Evolutionary conservation across 2,329 filamentous ascomycete species (phyloP), one percentile per base, ranked within the genome.

Genomic region (Colletotrichum spaethianum): DNA sequence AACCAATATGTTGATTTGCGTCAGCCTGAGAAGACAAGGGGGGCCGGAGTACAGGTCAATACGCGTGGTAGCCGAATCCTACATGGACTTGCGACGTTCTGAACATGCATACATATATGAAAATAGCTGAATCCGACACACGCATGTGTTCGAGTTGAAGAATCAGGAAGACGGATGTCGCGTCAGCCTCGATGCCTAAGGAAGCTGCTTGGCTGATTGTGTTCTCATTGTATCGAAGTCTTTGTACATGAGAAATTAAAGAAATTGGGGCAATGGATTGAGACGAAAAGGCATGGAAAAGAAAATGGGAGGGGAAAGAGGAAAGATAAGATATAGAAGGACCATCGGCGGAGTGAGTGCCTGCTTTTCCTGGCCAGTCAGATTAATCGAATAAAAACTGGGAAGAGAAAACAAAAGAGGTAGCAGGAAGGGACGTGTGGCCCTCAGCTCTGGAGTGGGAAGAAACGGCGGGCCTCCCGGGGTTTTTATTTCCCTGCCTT

Each of bases 401-500:
- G 12, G n/a, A 12, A 26, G 8, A 52, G 6, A 23, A 40, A n/a
- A 18, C 11, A 53, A 63, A 42, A 63, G 33, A 55, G 61, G 23
- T 16, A 33, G 16, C 33, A 53, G 18, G n/a, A 36, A 26, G 6
- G 50, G n/a, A 33, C 52, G 11, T 28, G n/a, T 28, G 11, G 23
- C 8, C 16, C 6, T 18, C n/a, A 16, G 11, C 8, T 14, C 3
- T n/a, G n/a, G 7, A 23, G 2, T 16, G 26, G 8, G 33, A 11
- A 50, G 23, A 26, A 26, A 56, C 20, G 28, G 46, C 65, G 65
- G 65, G 56, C 60, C 46, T 46, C 23, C 40, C 28, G 52, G 66
- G 60, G 59, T 11, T 65, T 65, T 70, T 70, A 70, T 70, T 67
- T 73, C 56, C 46, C 48, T 50, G 57, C 46, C n/a, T 63, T 52